Conservation (phyloP, 495 filamentous ascomycete species). For the Aspergillus bertholletiae region DNA sequence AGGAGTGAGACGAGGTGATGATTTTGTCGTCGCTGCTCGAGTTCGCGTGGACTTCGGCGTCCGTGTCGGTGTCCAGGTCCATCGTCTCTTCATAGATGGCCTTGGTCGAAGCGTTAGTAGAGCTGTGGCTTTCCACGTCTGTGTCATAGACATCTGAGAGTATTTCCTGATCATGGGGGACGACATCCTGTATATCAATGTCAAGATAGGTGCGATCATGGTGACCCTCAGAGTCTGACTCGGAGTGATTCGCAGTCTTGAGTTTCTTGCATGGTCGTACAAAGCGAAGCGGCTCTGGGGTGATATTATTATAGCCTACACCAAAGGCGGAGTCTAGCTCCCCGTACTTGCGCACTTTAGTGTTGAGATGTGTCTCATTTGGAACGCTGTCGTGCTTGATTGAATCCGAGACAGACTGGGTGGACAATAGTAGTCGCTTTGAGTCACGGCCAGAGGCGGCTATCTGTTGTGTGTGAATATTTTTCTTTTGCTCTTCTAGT, state of each 20-base stretch:
- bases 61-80: background rate
- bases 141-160: background rate
- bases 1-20: background rate
- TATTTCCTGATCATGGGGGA: background rate
- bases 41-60: background rate
- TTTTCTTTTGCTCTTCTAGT: no score
- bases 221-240: background rate
- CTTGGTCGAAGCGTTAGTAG: background rate
- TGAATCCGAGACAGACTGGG: background rate
- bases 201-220: no score
- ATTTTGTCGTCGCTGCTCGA: background rate
- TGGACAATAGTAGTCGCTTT: background rate
- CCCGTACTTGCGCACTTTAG: background rate
- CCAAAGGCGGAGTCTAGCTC: no score
- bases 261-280: background rate
- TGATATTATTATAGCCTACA: no score
- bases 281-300: background rate
- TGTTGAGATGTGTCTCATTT: background rate
- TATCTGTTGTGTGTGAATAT: background rate
- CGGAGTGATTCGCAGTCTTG: background rate
- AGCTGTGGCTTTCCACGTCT: background rate
- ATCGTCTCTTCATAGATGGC: background rate
- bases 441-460: background rate
- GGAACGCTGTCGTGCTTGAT: background rate
- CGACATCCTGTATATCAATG: no score